Evolutionary conservation across 345 rosid species (phyloP).

Genomic region (Zanthoxylum bungeanum): DNA sequence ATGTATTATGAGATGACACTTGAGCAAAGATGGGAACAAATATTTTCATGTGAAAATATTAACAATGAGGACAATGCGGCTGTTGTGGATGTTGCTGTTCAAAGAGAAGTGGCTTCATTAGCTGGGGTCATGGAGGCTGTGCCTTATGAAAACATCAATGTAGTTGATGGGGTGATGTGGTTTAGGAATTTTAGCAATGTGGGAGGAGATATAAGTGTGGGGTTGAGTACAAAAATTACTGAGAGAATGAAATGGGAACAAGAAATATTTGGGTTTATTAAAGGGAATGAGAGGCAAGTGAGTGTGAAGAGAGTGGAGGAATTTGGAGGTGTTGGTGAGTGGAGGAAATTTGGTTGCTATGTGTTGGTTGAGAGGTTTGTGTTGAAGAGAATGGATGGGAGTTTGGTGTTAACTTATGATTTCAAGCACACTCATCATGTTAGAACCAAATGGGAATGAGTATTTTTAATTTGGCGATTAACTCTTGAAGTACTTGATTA

Average conservation of each 20-base stretch:
- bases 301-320: constrained; percentile 31
- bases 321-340: constrained; percentile 23
- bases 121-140: constrained; percentile 23
- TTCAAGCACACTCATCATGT: too few relatives aligned
- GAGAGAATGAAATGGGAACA: constrained; percentile 59
- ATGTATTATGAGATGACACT: constrained; percentile 53
- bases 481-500: not conserved
- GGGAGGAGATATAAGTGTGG: constrained; percentile 30
- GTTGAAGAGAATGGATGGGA: constrained; percentile 56
- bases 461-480: too few relatives aligned
- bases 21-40: constrained; percentile 57
- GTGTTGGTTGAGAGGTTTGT: constrained; percentile 63
- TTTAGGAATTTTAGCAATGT: constrained; percentile 11
- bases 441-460: too few relatives aligned
- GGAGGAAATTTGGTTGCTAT: constrained; percentile 55
- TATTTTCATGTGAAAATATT: constrained; percentile 34
- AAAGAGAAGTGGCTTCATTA: constrained; percentile 32
- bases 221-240: constrained; percentile 32
- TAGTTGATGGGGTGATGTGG: constrained; percentile 40
- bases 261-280: constrained; percentile 50
- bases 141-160: not conserved
- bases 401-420: constrained; percentile 37
- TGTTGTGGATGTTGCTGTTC: too few relatives aligned
- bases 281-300: constrained; percentile 12
- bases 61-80: not conserved